phyloP scores from a whole-genome alignment of 2,329 filamentous ascomycete genomes.

The Neopestalotiopsis rosae region DNA sequence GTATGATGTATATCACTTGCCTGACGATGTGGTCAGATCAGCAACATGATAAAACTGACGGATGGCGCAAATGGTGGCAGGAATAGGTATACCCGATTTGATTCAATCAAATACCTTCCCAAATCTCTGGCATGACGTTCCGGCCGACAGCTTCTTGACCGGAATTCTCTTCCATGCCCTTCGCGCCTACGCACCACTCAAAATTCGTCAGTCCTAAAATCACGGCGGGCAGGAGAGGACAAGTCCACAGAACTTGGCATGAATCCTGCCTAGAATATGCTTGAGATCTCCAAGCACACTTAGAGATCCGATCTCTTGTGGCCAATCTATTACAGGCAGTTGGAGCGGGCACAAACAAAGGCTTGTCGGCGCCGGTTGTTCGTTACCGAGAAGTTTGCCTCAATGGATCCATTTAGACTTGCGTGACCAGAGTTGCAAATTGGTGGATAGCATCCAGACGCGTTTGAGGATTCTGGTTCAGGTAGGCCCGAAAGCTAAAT shows the following conservation, averaged over 20 bases:
- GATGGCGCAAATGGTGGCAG: neutral
- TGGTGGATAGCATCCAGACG: slow-evolving; percentile 16
- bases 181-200: slow-evolving; percentile 12
- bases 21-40: neutral
- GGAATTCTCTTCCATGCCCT: slow-evolving; percentile 29
- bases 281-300: neutral
- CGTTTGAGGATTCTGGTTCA: slow-evolving; percentile 14
- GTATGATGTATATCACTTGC: neutral
- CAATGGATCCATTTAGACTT: slow-evolving; percentile 15
- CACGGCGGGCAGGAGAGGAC: neutral
- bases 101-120: neutral
- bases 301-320: too few relatives aligned
- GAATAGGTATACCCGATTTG: neutral
- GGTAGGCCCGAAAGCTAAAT: slow-evolving; percentile 22
- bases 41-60: neutral
- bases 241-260: neutral
- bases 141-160: slow-evolving; percentile 18
- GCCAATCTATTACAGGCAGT: slow-evolving; percentile 25
- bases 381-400: slow-evolving; percentile 30
- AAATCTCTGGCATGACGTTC: neutral
- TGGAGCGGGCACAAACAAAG: slow-evolving; percentile 23
- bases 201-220: neutral
- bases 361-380: slow-evolving; percentile 31
- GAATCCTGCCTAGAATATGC: neutral
- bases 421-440: neutral